Conservation (phyloP, 768 basidiomycete species). For the Mycena leptocephala region DNA sequence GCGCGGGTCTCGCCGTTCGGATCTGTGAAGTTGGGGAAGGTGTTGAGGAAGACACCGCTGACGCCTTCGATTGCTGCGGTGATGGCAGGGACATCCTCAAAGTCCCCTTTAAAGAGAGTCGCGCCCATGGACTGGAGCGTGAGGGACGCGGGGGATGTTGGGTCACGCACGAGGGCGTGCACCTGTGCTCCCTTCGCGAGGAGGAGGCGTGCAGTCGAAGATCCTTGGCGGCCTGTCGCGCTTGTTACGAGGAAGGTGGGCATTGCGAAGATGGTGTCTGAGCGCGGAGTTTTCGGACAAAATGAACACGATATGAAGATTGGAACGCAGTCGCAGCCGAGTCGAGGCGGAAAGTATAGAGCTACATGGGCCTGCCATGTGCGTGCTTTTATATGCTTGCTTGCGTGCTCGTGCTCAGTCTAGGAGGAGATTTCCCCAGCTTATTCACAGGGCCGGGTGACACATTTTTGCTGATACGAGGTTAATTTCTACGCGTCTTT, state of each 20-base stretch:
- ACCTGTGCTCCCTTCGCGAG: conserved; percentile 25
- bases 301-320: background rate
- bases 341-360: background rate
- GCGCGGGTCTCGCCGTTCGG: conserved; percentile 9
- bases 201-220: conserved; percentile 27
- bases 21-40: conserved; percentile 25
- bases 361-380: background rate
- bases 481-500: background rate
- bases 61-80: conserved; percentile 29
- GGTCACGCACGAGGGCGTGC: conserved; percentile 29
- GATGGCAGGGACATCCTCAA: conserved; percentile 26
- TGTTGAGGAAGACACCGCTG: conserved; percentile 32
- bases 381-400: background rate
- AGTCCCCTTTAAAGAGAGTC: conserved; percentile 24
- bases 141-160: background rate
- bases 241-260: conserved; percentile 29
- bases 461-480: background rate
- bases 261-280: conserved; percentile 5
- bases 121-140: conserved; percentile 23
- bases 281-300: background rate
- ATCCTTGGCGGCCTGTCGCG: conserved; percentile 34
- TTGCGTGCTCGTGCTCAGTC: background rate
- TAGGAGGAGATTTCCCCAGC: no score
- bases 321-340: background rate
- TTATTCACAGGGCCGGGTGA: background rate